phyloP scores from a whole-genome alignment of 352 stramenopile species.

The Plasmopara viticola region DNA sequence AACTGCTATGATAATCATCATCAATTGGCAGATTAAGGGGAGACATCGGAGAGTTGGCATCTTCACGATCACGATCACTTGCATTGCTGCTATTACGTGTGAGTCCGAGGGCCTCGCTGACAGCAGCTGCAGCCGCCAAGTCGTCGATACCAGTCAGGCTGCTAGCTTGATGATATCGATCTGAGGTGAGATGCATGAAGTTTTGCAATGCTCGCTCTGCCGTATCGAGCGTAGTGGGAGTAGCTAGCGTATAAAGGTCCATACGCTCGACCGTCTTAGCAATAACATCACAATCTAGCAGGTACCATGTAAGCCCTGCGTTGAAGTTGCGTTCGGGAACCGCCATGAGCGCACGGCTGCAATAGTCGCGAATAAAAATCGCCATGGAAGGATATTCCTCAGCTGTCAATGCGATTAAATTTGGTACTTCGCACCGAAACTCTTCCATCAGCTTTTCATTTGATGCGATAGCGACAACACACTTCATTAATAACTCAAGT shows the following conservation, averaged over 20 bases:
- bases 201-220: slow-evolving; percentile 28
- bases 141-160: slow-evolving; percentile 9
- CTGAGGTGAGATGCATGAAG: slow-evolving; percentile 3
- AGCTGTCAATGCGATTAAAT: slow-evolving; percentile 49
- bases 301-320: slow-evolving; percentile 64
- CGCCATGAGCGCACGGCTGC: slow-evolving; percentile 34
- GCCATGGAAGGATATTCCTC: slow-evolving; percentile 53
- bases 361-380: slow-evolving; percentile 44
- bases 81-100: slow-evolving; percentile 8
- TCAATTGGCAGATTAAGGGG: not conserved
- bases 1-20: not conserved
- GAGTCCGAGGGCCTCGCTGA: slow-evolving; percentile 61
- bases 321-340: slow-evolving; percentile 63
- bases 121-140: slow-evolving; percentile 35
- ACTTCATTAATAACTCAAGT: slow-evolving; percentile 55
- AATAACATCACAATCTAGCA: slow-evolving; percentile 58
- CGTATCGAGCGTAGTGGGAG: slow-evolving; percentile 23
- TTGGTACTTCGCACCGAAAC: slow-evolving; percentile 66
- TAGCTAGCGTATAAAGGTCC: slow-evolving; percentile 28
- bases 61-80: slow-evolving; percentile 3
- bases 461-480: slow-evolving; percentile 47
- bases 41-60: not conserved
- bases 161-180: slow-evolving; percentile 3
- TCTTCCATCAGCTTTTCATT: slow-evolving; percentile 48
- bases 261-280: slow-evolving; percentile 44